These are phyloP conservation scores for Entomortierella beljakovae DNA, from an alignment of 192 early-diverging fungal species.

Conservation along the genomic window DNA sequence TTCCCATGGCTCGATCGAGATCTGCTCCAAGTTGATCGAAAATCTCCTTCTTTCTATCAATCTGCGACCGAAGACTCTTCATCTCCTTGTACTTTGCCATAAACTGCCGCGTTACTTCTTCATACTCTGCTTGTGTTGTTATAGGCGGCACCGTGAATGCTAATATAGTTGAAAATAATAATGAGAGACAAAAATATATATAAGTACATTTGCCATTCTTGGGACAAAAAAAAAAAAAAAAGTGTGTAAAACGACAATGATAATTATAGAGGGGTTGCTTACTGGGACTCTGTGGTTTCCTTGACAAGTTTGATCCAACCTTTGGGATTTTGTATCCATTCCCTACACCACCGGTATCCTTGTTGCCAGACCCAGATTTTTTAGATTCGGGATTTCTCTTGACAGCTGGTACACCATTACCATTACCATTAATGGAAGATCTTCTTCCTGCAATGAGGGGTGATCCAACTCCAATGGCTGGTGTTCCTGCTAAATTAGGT, in stretches of 20 bases:
- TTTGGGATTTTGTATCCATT: constrained; percentile 52
- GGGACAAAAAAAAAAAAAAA: neutral
- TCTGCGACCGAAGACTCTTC: constrained; percentile 14
- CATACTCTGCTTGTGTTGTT: constrained; percentile 40
- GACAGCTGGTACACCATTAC: constrained; percentile 2
- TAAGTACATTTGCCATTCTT: neutral
- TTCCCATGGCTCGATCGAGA: constrained; percentile 35
- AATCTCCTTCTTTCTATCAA: constrained; percentile 36
- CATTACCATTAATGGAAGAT: constrained; percentile 35
- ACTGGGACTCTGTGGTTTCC: constrained; percentile 47
- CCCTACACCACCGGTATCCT: constrained; percentile 27
- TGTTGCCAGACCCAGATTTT: constrained; percentile 19
- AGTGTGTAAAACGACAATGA: neutral
- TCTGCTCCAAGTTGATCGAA: constrained; percentile 37
- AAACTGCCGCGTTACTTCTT: constrained; percentile 35
- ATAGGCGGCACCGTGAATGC: constrained; percentile 36
- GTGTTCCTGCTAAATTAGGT: constrained; percentile 17
- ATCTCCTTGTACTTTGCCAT: constrained; percentile 37
- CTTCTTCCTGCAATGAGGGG: constrained; percentile 30
- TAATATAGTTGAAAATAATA: constrained; percentile 1
- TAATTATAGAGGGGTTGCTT: neutral
- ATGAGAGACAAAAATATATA: neutral
- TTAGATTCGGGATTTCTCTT: constrained; percentile 29
- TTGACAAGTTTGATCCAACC: constrained; percentile 17
- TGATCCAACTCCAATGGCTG: constrained; percentile 16